phyloP scores from a whole-genome alignment of 495 filamentous ascomycete species.

The Evansstolkia leycettana region DNA sequence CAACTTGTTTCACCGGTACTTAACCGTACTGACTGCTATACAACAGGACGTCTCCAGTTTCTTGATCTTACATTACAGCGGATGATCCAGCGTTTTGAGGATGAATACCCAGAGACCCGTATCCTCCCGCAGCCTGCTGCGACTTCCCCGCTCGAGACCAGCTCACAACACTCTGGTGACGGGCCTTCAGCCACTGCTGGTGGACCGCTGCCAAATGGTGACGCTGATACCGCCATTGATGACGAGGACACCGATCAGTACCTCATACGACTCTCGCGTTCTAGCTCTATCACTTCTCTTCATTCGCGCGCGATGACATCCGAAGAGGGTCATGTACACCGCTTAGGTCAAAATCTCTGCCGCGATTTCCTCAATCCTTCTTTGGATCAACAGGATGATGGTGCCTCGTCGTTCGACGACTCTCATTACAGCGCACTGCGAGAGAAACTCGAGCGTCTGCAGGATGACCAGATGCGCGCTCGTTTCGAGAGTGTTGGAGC shows the following conservation, averaged over 20 bases:
- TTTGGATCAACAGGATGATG: conserved; percentile 23
- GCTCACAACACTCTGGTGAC: conserved; percentile 30
- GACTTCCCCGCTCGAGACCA: conserved; percentile 16
- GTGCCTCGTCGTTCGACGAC: conserved; percentile 28
- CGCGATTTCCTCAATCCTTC: conserved; percentile 48
- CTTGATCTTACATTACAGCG: conserved; percentile 77
- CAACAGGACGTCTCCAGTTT: conserved; percentile 67
- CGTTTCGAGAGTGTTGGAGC: conserved; percentile 42
- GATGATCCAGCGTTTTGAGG: conserved; percentile 91
- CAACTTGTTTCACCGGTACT: background rate
- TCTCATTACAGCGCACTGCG: conserved; percentile 46
- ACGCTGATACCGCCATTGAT: conserved; percentile 28
- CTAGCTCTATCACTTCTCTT: conserved; percentile 68
- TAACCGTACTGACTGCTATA: background rate
- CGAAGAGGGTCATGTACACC: conserved; percentile 83
- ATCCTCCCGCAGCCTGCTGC: conserved; percentile 23
- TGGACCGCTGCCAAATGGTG: conserved; percentile 16
- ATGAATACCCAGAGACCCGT: conserved; percentile 87
- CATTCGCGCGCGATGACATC: conserved; percentile 65
- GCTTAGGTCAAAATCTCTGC: conserved; percentile 70
- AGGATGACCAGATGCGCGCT: conserved; percentile 41
- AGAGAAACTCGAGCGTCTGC: conserved; percentile 51
- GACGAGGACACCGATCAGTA: conserved; percentile 39
- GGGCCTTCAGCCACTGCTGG: conserved; percentile 21
- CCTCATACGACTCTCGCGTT: conserved; percentile 44